Percentiles rank a stretch among this genome's conserved stretches.
phyloP scores from a whole-genome alignment of 2,329 filamentous ascomycete genomes.

The Claviceps arundinis region DNA sequence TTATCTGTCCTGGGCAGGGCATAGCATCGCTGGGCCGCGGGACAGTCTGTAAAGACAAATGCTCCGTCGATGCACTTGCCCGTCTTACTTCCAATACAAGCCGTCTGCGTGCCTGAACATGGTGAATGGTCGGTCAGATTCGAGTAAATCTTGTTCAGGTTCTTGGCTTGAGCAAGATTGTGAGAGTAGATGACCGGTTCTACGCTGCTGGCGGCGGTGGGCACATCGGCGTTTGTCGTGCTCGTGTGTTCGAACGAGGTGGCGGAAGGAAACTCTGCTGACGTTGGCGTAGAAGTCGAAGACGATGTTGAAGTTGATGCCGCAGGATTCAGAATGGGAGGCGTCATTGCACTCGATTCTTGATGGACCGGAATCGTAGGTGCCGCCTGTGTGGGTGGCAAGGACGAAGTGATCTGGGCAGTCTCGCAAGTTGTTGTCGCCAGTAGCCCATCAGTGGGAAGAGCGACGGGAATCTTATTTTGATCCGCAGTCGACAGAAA shows the following conservation, averaged over 20 bases:
- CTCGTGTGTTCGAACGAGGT: slow-evolving; percentile 19
- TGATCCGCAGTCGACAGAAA: not conserved
- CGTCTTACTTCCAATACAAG: slow-evolving; percentile 38
- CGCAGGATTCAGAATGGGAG: not conserved
- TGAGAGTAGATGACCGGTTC: slow-evolving; percentile 26
- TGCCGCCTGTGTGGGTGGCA: too few relatives aligned
- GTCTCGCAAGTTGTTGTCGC: too few relatives aligned
- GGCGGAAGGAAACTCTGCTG: slow-evolving; percentile 4
- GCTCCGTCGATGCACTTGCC: slow-evolving; percentile 31
- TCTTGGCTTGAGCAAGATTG: slow-evolving; percentile 31
- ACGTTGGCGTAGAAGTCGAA: not conserved
- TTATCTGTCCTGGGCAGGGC: slow-evolving; percentile 40
- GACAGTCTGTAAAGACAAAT: slow-evolving; percentile 29
- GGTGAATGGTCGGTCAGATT: slow-evolving; percentile 29
- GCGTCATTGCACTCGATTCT: not conserved
- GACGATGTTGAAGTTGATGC: not conserved
- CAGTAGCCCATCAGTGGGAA: too few relatives aligned
- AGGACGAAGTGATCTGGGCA: too few relatives aligned
- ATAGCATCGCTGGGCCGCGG: slow-evolving; percentile 29
- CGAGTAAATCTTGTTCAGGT: slow-evolving; percentile 35
- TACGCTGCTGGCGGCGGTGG: slow-evolving; percentile 30
- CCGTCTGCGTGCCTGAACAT: slow-evolving; percentile 33
- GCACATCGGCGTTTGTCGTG: slow-evolving; percentile 23
- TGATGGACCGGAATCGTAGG: too few relatives aligned
- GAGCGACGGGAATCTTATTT: too few relatives aligned